Base-by-base conservation (phyloP, 2,329 filamentous ascomycete genomes). In the Zasmidium angulare region DNA sequence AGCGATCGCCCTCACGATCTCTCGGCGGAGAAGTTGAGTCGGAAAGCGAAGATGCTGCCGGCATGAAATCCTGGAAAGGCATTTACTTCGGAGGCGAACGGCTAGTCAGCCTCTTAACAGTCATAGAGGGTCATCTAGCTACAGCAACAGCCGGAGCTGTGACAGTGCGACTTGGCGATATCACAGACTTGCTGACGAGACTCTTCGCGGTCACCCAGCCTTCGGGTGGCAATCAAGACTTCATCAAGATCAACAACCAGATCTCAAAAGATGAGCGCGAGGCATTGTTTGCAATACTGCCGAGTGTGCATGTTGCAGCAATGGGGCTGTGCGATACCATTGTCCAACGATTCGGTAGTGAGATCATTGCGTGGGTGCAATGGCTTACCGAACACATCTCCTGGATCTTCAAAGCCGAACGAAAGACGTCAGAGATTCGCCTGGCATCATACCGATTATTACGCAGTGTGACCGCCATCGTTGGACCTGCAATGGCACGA, bases 251-350 rank as follows among this genome's bases (percentile, higher is more conserved):
- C 60, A 93, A 92, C 66, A 81, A 86, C 7, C 88, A 90, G 63
- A 85, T 95, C 63, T 83, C 86, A 29, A 85, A 89, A 61, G 90
- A 96, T 52, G 93, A 97, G 75, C 88, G 88, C 61, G 91, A 96
- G 55, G 85, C 87, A 48, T 81, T 97, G 2, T 93, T 89, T 84
- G 78, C 83, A 50, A 79, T 85, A 19, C 80, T 97, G 11, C 90
- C 93, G 3, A 80, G 83, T 10, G 84, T 97, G 43, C 91, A 97
- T 69, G 75, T 86, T 14, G 86, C 89, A 14, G 83, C 85, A n/a
- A 77, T 96, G 55, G 75, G 83, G 21, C 75, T 96, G 1, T 75
- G 90, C 21, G 73, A 80, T 9, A 75, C 78, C 11, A 70, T 95
- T 49, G 71, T 85, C 21, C 74, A 79, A 55, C 82, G 88, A 11